phyloP scores from a whole-genome alignment of 2,329 filamentous ascomycete genomes.

The Scedosporium apiospermum region DNA sequence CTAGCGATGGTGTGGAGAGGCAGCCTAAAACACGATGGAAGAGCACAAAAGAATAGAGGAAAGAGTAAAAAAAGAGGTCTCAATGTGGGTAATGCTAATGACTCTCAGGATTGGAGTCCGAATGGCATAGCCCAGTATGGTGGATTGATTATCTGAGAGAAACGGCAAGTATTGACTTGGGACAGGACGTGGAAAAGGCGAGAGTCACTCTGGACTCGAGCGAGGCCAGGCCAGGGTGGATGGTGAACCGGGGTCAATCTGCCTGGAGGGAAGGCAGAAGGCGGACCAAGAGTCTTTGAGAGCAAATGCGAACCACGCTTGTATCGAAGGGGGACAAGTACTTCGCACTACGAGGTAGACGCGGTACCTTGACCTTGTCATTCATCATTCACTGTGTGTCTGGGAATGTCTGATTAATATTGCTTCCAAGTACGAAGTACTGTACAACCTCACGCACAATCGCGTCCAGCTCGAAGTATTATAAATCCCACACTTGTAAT shows the following conservation, averaged over 20 bases:
- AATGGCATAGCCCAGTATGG: not conserved
- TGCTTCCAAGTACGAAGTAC: no score
- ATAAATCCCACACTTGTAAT: no score
- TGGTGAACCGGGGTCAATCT: no score
- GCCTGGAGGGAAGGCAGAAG: no score
- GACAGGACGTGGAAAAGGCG: not conserved
- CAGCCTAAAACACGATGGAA: not conserved
- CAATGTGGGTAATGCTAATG: not conserved
- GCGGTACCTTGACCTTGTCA: not conserved
- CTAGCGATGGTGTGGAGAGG: constrained; percentile 5
- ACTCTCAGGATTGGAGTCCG: not conserved
- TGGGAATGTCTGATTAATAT: no score
- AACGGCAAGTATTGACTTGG: not conserved
- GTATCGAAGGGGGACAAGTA: not conserved
- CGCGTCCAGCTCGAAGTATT: no score
- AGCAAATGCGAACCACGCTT: not conserved
- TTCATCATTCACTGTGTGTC: no score
- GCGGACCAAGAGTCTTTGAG: not conserved
- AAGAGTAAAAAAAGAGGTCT: not conserved
- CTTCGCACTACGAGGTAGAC: not conserved
- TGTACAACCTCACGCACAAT: no score
- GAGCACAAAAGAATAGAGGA: not conserved
- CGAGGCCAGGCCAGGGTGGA: no score
- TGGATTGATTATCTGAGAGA: not conserved
- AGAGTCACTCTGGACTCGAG: no score